A percentile compares a stretch with the other conserved stretches of the same genome.
Conservation (phyloP, 2,329 filamentous ascomycete genomes). For the Stromatinia cepivora region DNA sequence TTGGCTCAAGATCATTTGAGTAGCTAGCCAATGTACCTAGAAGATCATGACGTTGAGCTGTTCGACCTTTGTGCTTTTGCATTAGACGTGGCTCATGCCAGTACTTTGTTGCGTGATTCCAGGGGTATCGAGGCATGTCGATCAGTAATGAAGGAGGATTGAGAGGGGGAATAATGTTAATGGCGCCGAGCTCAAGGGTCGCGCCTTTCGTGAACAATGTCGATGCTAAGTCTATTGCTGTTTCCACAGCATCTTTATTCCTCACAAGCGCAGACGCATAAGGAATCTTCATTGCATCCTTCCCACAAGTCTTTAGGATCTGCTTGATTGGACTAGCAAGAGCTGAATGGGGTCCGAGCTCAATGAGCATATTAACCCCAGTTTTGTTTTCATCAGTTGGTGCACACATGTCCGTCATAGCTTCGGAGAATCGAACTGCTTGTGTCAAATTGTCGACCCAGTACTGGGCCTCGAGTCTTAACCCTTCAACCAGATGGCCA, state of each 20-base stretch:
- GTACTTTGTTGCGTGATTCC: slow-evolving; percentile 53
- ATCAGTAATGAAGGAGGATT: slow-evolving; percentile 22
- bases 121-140: slow-evolving; percentile 54
- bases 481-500: slow-evolving; percentile 31
- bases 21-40: slow-evolving; percentile 17
- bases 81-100: slow-evolving; percentile 56
- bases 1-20: slow-evolving; percentile 20
- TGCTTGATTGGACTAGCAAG: slow-evolving; percentile 34
- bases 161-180: slow-evolving; percentile 48
- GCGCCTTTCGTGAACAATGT: slow-evolving; percentile 27
- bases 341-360: slow-evolving; percentile 32
- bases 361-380: slow-evolving; percentile 31
- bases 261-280: slow-evolving; percentile 27
- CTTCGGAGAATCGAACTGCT: slow-evolving; percentile 47
- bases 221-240: slow-evolving; percentile 27
- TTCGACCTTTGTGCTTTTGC: slow-evolving; percentile 39
- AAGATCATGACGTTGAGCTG: slow-evolving; percentile 15
- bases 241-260: slow-evolving; percentile 27
- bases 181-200: slow-evolving; percentile 48
- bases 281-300: slow-evolving; percentile 43
- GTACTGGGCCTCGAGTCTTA: slow-evolving; percentile 43
- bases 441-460: slow-evolving; percentile 49
- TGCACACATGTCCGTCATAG: slow-evolving; percentile 39
- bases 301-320: slow-evolving; percentile 44
- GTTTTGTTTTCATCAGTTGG: slow-evolving; percentile 28